Conservation (phyloP, 495 filamentous ascomycete genomes). For the Aspergillus heteromorphus region DNA sequence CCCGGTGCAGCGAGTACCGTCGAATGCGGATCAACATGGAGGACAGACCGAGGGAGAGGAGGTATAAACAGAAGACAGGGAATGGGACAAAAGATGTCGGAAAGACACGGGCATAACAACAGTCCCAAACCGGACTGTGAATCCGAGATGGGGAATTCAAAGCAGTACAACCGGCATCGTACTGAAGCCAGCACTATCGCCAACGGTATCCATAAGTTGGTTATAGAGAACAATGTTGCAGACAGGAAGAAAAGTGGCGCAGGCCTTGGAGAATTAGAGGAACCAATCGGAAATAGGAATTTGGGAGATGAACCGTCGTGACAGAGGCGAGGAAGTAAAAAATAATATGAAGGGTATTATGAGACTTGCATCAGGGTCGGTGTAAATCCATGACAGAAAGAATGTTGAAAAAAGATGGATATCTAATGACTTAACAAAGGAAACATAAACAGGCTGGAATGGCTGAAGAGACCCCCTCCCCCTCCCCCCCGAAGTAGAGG, state of each 20-base stretch:
- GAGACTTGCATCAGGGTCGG: not conserved
- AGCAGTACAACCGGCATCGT: not conserved
- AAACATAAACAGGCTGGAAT: not conserved
- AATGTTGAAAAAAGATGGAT: not conserved
- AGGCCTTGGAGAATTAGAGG: no score
- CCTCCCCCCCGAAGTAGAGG: not conserved
- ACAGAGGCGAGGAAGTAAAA: conserved; percentile 5
- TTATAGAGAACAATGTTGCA: conserved; percentile 1
- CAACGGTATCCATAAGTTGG: not conserved
- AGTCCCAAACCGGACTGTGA: not conserved
- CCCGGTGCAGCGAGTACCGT: not conserved
- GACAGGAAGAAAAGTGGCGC: not conserved
- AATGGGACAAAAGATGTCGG: conserved; percentile 1
- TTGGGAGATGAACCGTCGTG: not conserved
- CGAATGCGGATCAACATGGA: not conserved
- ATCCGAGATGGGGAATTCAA: not conserved
- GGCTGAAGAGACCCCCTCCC: not conserved
- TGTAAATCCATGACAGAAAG: not conserved
- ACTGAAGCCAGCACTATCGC: not conserved
- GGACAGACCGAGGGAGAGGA: conserved; percentile 11
- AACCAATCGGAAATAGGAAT: no score
- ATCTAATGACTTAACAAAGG: not conserved
- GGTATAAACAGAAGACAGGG: conserved; percentile 11
- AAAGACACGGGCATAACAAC: conserved; percentile 3
- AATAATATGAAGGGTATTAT: not conserved